phyloP scores from a whole-genome alignment of 306 rosid genomes.

The Medicago ruthenica region DNA sequence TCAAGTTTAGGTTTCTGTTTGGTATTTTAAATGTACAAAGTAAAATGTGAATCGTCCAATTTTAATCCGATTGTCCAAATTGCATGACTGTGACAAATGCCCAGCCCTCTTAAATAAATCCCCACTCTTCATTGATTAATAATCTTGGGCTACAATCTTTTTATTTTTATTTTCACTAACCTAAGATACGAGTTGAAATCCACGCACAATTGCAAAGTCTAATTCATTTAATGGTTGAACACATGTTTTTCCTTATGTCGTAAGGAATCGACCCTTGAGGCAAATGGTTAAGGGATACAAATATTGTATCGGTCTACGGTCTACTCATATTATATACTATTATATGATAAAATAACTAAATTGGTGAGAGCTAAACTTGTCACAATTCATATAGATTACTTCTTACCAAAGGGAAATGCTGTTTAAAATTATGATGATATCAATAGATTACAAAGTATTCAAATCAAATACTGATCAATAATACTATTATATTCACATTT shows the following conservation, averaged over 20 bases:
- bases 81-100: not conserved
- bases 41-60: not conserved
- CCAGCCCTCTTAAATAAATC: not conserved
- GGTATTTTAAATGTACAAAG: not conserved
- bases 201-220: too few species aligned
- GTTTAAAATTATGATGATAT: not conserved
- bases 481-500: conserved; percentile 35
- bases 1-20: not conserved
- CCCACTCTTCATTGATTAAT: not conserved
- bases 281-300: too few species aligned
- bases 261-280: too few species aligned
- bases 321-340: not conserved
- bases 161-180: too few species aligned
- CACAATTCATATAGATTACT: not conserved
- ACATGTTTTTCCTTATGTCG: too few species aligned
- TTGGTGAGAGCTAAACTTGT: not conserved
- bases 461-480: conserved; percentile 26
- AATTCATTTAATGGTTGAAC: too few species aligned
- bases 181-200: too few species aligned
- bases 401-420: not conserved
- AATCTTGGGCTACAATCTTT: too few species aligned
- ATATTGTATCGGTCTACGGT: too few species aligned
- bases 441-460: too few species aligned
- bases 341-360: not conserved
- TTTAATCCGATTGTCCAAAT: not conserved